These are phyloP conservation scores for Chalciporus piperatoides DNA, from an alignment of 1,284 basidiomycete genomes.

Conservation along the genomic window DNA sequence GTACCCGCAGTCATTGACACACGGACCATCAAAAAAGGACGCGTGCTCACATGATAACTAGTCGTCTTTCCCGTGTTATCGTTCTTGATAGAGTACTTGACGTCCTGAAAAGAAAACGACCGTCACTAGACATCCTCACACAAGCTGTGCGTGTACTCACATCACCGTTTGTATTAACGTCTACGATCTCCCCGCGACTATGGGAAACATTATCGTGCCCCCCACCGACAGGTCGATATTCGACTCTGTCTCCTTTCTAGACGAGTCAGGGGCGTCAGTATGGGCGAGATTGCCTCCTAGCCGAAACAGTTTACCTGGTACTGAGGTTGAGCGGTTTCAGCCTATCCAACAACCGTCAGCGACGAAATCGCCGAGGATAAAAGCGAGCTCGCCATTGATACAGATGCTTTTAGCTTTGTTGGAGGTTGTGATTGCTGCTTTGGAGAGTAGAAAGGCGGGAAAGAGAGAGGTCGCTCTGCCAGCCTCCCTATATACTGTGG, in stretches of 20 bases:
- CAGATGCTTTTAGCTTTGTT: neutral
- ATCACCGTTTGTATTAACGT: constrained; percentile 31
- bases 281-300: too few species aligned
- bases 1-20: neutral
- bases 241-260: constrained; percentile 41
- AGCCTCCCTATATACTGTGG: constrained; percentile 14
- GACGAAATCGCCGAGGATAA: neutral
- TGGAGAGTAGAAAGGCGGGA: neutral
- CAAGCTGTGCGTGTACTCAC: constrained; percentile 12
- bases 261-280: constrained; percentile 6
- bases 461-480: neutral
- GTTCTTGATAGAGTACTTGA: constrained; percentile 40
- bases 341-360: constrained; percentile 15
- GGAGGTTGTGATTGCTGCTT: neutral
- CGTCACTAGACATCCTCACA: neutral
- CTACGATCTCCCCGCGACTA: constrained; percentile 36
- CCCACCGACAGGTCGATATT: constrained; percentile 44
- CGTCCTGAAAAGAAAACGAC: constrained; percentile 21
- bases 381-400: constrained; percentile 13
- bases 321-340: constrained; percentile 16
- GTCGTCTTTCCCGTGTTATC: constrained; percentile 42
- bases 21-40: neutral
- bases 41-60: constrained; percentile 34
- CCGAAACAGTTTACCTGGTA: constrained; percentile 19
- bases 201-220: constrained; percentile 38